These are phyloP conservation scores for Fusarium torulosum DNA, from an alignment of 2,329 filamentous ascomycete genomes.

Conservation along the genomic window DNA sequence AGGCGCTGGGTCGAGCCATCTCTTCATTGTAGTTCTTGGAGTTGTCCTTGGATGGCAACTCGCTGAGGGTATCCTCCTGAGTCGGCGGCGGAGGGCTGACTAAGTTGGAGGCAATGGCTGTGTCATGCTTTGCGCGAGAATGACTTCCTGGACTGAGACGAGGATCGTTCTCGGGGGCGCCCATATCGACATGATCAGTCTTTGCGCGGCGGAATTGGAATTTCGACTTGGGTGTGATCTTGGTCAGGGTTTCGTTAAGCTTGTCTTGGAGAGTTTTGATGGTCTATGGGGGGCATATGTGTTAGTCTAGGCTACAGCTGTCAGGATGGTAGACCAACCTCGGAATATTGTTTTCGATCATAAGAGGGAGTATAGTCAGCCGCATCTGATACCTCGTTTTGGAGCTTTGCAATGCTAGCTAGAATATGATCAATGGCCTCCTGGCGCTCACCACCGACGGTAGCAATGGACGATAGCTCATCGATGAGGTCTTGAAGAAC, in stretches of 20 bases:
- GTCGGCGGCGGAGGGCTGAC: constrained; percentile 9
- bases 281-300: constrained; percentile 62
- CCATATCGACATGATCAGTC: constrained; percentile 57
- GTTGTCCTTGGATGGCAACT: constrained; percentile 50
- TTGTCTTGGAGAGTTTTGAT: constrained; percentile 86
- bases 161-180: constrained; percentile 58
- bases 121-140: constrained; percentile 48
- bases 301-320: not conserved
- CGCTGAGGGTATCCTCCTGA: constrained; percentile 32
- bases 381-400: constrained; percentile 86
- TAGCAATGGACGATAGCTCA: constrained; percentile 71
- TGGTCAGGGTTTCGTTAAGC: constrained; percentile 76
- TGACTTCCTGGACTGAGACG: constrained; percentile 56
- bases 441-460: constrained; percentile 77
- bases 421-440: constrained; percentile 86
- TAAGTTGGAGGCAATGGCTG: constrained; percentile 13
- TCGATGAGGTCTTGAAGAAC: constrained; percentile 83
- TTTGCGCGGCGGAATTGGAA: constrained; percentile 78
- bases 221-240: constrained; percentile 79
- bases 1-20: constrained; percentile 57
- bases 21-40: constrained; percentile 69
- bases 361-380: constrained; percentile 86
- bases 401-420: constrained; percentile 81
- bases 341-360: constrained; percentile 87
- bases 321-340: constrained; percentile 62